Evolutionary conservation across 2,329 filamentous ascomycete species (phyloP).

Genomic region (Acarospora socialis): DNA sequence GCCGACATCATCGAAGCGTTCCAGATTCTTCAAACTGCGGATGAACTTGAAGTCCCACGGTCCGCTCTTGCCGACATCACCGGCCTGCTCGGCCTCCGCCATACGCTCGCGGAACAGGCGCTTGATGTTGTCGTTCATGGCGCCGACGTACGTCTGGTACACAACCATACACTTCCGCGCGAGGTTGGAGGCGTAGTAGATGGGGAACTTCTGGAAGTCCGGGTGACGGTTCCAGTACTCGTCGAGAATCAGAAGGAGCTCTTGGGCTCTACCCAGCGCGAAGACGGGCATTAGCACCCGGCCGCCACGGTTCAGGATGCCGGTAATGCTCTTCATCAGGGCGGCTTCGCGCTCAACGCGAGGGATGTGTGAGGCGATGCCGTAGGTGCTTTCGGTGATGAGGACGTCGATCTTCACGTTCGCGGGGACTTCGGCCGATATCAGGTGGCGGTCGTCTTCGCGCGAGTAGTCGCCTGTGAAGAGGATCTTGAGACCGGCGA

Average conservation of each 20-base stretch:
- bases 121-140: slow-evolving; percentile 99
- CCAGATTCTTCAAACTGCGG: slow-evolving; percentile 77
- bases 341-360: slow-evolving; percentile 81
- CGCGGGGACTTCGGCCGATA: slow-evolving; percentile 79
- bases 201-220: slow-evolving; percentile 79
- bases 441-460: slow-evolving; percentile 87
- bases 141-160: slow-evolving; percentile 94
- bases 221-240: slow-evolving; percentile 90
- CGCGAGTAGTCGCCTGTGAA: slow-evolving; percentile 97
- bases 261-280: slow-evolving; percentile 83
- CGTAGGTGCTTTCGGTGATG: slow-evolving; percentile 95
- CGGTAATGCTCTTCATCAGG: slow-evolving; percentile 89
- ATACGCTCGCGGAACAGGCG: slow-evolving; percentile 84
- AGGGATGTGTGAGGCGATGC: slow-evolving; percentile 85
- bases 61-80: slow-evolving; percentile 63
- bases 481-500: slow-evolving; percentile 88
- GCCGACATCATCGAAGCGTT: slow-evolving; percentile 90
- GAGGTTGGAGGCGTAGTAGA: slow-evolving; percentile 94
- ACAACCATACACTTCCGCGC: slow-evolving; percentile 96
- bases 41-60: slow-evolving; percentile 98
- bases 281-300: slow-evolving; percentile 92
- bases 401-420: slow-evolving; percentile 88
- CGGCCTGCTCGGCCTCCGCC: slow-evolving; percentile 66
- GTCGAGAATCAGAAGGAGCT: slow-evolving; percentile 84
- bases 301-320: slow-evolving; percentile 79